Evolutionary conservation across 2,329 filamentous ascomycete species (phyloP), one percentile per base, ranked within the genome.

Genomic region (Aspergillus fumigatus): DNA sequence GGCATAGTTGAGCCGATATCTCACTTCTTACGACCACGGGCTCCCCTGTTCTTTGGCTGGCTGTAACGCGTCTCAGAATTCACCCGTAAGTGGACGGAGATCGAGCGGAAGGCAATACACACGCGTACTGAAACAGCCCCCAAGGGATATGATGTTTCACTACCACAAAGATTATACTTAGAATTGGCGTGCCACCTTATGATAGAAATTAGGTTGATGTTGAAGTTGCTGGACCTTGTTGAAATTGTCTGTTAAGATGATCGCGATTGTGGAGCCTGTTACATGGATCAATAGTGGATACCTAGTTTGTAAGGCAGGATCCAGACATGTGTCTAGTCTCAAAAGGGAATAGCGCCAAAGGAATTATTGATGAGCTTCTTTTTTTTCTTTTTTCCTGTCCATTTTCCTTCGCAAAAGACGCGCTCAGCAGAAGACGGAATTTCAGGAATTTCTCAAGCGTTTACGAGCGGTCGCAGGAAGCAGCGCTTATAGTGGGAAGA

Each of bases 251-350:
- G 8, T 35, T 14, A 5, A 14, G 14, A n/a, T 23, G 21, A 23
- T 23, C 43, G 40, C 43, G 14, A 17, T 50, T 49, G 56, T 40
- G 51, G 54, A 47, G 53, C 21, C 14, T 7, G 14, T 14, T 32
- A 11, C 25, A 35, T 35, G 3, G 32, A 35, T 35, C 3, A 14
- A 17, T 41, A 17, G 17, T 56, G 40, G 49, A 11, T 53, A 59
- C 63, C 63, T 64, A 54, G 53, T 55, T 54, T 25, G 17, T 45
- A n/a, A 63, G 63, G 62, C 58, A 59, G 9, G 19, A 32, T 17
- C 8, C 29, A 19, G 35, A 26, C 29, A 52, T 51, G 23, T 23
- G 10, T 35, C 40, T 38, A 53, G n/a, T 55, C 56, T 59, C 11
- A 50, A 51, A 58, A 8, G 9, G 49, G 60, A 48, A 49, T 64